Evolutionary conservation across 768 basidiomycete genomes (phyloP), one percentile per base, ranked within the genome.

Genomic region (Agrocybe pediades): DNA sequence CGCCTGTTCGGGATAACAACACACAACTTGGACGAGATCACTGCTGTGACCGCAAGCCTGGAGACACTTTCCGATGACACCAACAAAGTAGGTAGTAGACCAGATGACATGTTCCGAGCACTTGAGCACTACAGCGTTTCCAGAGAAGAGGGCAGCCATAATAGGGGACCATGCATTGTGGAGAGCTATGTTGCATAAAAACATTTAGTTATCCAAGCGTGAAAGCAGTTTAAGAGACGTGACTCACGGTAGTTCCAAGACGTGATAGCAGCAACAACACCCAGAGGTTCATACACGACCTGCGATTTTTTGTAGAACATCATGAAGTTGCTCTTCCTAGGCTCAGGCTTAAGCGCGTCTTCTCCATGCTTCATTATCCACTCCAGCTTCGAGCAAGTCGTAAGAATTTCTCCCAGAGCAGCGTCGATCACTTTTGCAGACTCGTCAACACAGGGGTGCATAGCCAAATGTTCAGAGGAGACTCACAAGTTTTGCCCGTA

Each of bases 131-230:
- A 96, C 76, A 20, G 81, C 86, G 65, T 98, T 96, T 5, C 96
- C 97, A 7, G 95, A 78, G 67, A 97, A 96, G 33, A 99, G 78
- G 8, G 88, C 81, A 6, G 96, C 92, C 25, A 98, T 74, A 53
- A 99, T 93, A 1, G 96, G 96, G 1, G 93, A 95, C 81, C 94
- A 89, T 0, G 90, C 83, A 65, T 98, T 98, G 70, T 98, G 96
- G 52, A 98, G 72, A 27, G 94, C 93, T 95, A 41, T 19, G 43
- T 15, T n/a, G 44, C 29, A 23, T 19, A 46, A n/a, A 9, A 45
- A 39, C 11, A 11, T 6, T 13, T 36, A 11, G 33, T n/a, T 13
- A 36, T 36, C 33, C 54, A 24, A 39, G 41, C 50, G 5, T 21
- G 5, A 9, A 41, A 13, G 41, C 6, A 21, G 39, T 9, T n/a